Percentiles rank a stretch among this genome's conserved stretches.
phyloP scores from a whole-genome alignment of 495 filamentous ascomycete genomes.

The Friedmanniomyces simplex region DNA sequence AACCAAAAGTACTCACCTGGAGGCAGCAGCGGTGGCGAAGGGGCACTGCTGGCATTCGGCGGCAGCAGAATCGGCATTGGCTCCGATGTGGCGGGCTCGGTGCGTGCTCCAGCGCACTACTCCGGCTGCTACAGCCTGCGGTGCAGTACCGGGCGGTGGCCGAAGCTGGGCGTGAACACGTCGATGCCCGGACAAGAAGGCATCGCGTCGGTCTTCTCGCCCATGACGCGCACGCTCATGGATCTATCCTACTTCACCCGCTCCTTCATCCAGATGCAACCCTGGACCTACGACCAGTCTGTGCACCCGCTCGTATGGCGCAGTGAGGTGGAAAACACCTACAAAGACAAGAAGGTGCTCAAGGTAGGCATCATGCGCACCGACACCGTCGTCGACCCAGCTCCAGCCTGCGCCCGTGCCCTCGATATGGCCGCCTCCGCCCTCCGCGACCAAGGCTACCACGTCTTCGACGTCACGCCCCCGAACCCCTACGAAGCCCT shows the following conservation, averaged over 20 bases:
- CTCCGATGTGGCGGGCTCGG: constrained; percentile 87
- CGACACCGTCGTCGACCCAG: constrained; percentile 79
- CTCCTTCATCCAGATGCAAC: constrained; percentile 68
- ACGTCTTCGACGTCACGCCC: constrained; percentile 59
- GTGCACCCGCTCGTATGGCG: constrained; percentile 83
- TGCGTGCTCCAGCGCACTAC: constrained; percentile 82
- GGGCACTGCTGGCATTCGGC: constrained; percentile 73
- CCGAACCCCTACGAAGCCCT: constrained; percentile 66
- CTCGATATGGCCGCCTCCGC: constrained; percentile 58
- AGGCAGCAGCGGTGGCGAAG: constrained; percentile 84
- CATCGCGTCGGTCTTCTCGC: constrained; percentile 78
- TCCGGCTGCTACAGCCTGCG: constrained; percentile 81
- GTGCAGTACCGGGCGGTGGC: constrained; percentile 94
- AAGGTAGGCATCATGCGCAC: constrained; percentile 67
- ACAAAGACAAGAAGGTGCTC: constrained; percentile 48
- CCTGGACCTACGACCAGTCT: constrained; percentile 82
- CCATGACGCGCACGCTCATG: constrained; percentile 80
- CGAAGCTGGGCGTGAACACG: constrained; percentile 71
- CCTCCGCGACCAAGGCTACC: constrained; percentile 60
- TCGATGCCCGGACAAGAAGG: constrained; percentile 95
- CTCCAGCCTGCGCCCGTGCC: constrained; percentile 73
- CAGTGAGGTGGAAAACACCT: constrained; percentile 45
- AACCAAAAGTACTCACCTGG: constrained; percentile 76
- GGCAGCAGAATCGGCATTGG: constrained; percentile 87
- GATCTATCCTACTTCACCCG: constrained; percentile 83